Conservation (phyloP, 805 yeast species). For the Wickerhamomyces canadensis region DNA sequence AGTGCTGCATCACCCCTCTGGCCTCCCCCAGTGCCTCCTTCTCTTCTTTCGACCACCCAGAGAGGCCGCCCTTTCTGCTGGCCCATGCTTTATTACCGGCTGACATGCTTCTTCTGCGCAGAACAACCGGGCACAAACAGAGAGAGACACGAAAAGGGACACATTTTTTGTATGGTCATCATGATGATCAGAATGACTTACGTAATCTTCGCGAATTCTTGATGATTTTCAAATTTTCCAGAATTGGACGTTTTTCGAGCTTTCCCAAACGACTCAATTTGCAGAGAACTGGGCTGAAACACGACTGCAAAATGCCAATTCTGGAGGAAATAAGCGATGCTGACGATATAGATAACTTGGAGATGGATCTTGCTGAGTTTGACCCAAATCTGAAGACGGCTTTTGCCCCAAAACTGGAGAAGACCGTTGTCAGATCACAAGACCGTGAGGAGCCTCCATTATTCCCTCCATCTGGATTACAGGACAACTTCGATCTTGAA, state of each 20-base stretch:
- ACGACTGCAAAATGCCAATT: constrained; percentile 46
- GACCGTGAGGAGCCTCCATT: constrained; percentile 36
- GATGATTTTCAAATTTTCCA: neutral
- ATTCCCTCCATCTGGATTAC: constrained; percentile 22
- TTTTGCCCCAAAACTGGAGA: constrained; percentile 62
- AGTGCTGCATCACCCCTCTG: constrained; percentile 26
- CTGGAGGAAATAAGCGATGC: constrained; percentile 71
- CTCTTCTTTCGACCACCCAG: too few relatives aligned
- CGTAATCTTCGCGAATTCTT: constrained; percentile 12
- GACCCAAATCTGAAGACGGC: constrained; percentile 69
- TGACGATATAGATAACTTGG: constrained; percentile 86
- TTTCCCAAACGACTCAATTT: neutral
- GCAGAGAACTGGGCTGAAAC: too few relatives aligned
- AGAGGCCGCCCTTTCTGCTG: too few relatives aligned
- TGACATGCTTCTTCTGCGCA: too few relatives aligned
- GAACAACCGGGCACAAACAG: too few relatives aligned
- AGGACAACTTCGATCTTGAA: constrained; percentile 3
- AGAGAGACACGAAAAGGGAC: too few relatives aligned
- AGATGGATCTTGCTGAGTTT: constrained; percentile 88
- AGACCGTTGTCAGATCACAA: constrained; percentile 56
- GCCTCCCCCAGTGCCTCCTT: too few relatives aligned
- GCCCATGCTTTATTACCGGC: too few relatives aligned
- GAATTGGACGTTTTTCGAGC: neutral
- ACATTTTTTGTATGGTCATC: too few relatives aligned
- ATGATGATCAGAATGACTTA: too few relatives aligned